Base-by-base conservation (phyloP, 2,329 filamentous ascomycete species). In the Trichoderma atroviride region DNA sequence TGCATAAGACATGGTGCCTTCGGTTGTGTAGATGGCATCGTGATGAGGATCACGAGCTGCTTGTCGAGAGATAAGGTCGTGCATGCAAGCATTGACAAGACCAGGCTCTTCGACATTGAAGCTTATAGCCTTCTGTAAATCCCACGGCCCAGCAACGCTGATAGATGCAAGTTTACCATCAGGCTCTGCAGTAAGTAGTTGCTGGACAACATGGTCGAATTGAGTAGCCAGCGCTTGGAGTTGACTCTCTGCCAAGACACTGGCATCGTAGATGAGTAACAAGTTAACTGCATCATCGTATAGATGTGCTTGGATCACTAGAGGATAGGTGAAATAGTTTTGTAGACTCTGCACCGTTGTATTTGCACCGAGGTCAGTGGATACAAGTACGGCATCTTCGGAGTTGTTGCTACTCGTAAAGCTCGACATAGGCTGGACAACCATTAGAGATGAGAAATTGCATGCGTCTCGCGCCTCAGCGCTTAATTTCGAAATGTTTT, bases 401-500 rank as follows among this genome's bases (percentile, higher is more conserved):
- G 40, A 9, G 40, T 22, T 55, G 24, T 9, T 56, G 24, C 19
- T 61, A 14, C 22, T n/a, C n/a, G 4, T 22, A 2, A 63, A 37
- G 59, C 47, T 67, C 14, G 56, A 64, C 27, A 24, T 27, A 4
- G 73, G 72, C 9, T 76, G 76, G 22, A 78, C 71, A 13, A 76
- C 74, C 22, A 79, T 68, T 13, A 78, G 59, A 7, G 71, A 77
- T 37, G 72, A 72, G n/a, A 78, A 78, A 13, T 74, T 70, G 60
- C 74, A 75, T 5, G 72, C 74, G 4, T 69, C 56, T 29, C 69
- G 57, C 4, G 71, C 72, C 14, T 73, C 72, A 11, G 69, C 35
- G 16, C 70, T 70, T 11, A 73, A 19, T 19, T 70, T 68, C 1
- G 70, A 56, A 40, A 75, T 75, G 16, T 71, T 70, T 29, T 72